Base-by-base conservation (phyloP, 768 basidiomycete species). In the Gymnopilus dilepis region DNA sequence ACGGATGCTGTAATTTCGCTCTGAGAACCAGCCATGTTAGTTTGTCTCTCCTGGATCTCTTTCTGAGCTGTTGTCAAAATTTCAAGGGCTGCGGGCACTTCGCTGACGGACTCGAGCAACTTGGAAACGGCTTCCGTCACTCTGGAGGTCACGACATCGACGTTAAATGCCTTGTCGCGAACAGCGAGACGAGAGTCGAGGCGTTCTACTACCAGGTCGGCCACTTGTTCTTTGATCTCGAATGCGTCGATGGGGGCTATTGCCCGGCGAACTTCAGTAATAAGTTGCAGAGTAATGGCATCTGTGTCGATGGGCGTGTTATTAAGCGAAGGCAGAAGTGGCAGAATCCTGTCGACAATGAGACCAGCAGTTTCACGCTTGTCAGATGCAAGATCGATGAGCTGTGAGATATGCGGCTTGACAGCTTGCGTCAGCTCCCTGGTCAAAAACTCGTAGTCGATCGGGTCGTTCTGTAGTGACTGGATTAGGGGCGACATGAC, bases 221-320 rank as follows among this genome's bases (percentile, higher is more conserved):
- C 90, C 0, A 95, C 92, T 68, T 92, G 91, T 69, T 94, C 93
- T 78, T 92, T 93, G 71, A 95, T 91, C 72, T 91, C 90, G 66
- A 93, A 91, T 0, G 91, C 86, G 68, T 95, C 93, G 22, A 94
- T 84, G 0, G 89, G 90, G 0, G 86, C 88, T 60, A 91, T 87
- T 26, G 87, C 84, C 22, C 84, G 82, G 55, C 88, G 84, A 41
- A 95, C 82, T 73, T 94, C 93, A 1, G 83, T 75, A 4, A 84
- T 84, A 52, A 95, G 77, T 62, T 90, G 80, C 24, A 80, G 71
- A 7, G 85, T 80, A 51, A 94, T 74, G 2, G 80, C 77, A 50
- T 86, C 82, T 1, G 81, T 80, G 67, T 94, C 87, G 26, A 84
- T 56, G 33, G 72, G 64, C 26, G 80, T 68, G 6, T 78, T 62